These are phyloP conservation scores for Solanum microdontum DNA, from an alignment of 257 asterid species.

Conservation along the genomic window DNA sequence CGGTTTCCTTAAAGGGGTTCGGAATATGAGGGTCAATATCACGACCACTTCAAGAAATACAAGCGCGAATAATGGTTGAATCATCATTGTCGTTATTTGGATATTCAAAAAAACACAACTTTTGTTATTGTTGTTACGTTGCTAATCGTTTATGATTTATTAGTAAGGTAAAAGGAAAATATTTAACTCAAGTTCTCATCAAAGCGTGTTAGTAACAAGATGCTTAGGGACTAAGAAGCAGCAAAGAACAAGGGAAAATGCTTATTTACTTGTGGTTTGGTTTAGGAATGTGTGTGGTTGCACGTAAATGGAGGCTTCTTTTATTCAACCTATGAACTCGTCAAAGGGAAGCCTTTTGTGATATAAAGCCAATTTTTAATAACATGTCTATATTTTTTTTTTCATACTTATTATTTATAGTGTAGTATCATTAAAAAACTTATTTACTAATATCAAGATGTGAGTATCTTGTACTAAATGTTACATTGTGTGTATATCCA, in stretches of 20 bases:
- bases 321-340: neutral
- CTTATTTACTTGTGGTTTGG: neutral
- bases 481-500: neutral
- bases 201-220: neutral
- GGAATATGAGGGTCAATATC: constrained; percentile 43
- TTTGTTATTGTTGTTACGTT: neutral
- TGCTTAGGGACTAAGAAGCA: neutral
- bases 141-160: neutral
- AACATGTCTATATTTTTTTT: neutral
- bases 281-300: neutral
- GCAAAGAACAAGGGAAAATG: neutral
- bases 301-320: neutral
- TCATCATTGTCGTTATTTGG: constrained; percentile 20
- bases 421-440: no score
- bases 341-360: neutral
- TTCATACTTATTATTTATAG: neutral
- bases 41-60: constrained; percentile 48
- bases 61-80: constrained; percentile 56
- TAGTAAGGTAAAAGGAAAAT: neutral
- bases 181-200: neutral
- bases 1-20: constrained; percentile 63
- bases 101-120: neutral
- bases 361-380: neutral
- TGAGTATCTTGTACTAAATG: neutral
- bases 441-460: neutral